A percentile compares a stretch with the other conserved stretches of the same genome.
Conservation (phyloP, 371 early-diverging fungal species). For the Mortierella sp. region DNA sequence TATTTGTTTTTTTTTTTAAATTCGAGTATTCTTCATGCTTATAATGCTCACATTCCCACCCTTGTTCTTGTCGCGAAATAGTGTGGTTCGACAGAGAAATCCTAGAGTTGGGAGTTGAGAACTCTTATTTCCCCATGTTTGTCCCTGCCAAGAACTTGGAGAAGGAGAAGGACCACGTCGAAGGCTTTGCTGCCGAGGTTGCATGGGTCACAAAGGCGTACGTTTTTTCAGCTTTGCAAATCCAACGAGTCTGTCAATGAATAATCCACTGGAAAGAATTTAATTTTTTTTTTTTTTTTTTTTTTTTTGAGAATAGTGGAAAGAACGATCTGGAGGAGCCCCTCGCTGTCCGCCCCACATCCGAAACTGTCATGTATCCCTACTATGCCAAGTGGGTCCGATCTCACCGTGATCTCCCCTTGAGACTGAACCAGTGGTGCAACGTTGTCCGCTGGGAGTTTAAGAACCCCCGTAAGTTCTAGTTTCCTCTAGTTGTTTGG, state of each 20-base stretch:
- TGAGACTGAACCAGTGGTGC: conserved; percentile 99
- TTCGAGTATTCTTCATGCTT: not conserved
- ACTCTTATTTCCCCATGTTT: conserved; percentile 99
- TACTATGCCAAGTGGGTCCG: conserved; percentile 99
- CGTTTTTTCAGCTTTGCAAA: conserved; percentile 15
- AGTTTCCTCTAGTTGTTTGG: not conserved
- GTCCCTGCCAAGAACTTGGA: conserved; percentile 93
- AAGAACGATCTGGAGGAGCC: conserved; percentile 95
- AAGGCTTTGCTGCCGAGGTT: conserved; percentile 99
- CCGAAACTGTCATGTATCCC: conserved; percentile 99
- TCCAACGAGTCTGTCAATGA: not conserved
- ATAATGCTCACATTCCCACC: not conserved
- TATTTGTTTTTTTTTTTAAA: too few species aligned
- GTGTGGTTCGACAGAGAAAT: conserved; percentile 95
- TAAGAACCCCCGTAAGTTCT: conserved; percentile 93
- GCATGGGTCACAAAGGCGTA: conserved; percentile 99
- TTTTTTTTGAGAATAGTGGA: conserved; percentile 68
- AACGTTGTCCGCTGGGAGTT: conserved; percentile 99
- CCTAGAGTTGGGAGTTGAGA: conserved; percentile 95
- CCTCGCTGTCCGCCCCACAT: conserved; percentile 99
- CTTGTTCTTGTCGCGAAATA: conserved; percentile 26
- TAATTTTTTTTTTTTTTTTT: not conserved
- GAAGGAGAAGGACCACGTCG: conserved; percentile 99
- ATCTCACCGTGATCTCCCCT: conserved; percentile 98
- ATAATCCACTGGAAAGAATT: not conserved